phyloP scores from a whole-genome alignment of 2,329 filamentous ascomycete genomes.

The Pyrenophora graminea region DNA sequence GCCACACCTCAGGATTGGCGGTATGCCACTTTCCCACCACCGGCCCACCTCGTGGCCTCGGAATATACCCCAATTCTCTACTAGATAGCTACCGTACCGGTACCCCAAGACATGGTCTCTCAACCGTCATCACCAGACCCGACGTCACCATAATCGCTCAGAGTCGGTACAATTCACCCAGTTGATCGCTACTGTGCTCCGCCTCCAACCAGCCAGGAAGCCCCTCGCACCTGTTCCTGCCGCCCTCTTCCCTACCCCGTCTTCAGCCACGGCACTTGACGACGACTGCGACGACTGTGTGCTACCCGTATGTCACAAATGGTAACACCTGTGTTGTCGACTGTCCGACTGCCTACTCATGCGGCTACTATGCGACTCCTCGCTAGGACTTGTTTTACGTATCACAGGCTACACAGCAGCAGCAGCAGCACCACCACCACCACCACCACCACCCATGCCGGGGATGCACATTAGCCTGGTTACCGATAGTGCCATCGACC shows the following conservation, averaged over 20 bases:
- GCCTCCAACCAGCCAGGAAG: not conserved
- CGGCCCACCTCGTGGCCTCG: slow-evolving; percentile 28
- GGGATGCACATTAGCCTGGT: slow-evolving; percentile 16
- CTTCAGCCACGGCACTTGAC: slow-evolving; percentile 20
- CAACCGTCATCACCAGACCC: slow-evolving; percentile 19
- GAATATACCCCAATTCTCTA: slow-evolving; percentile 13
- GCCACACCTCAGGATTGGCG: slow-evolving; percentile 21
- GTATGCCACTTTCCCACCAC: slow-evolving; percentile 18
- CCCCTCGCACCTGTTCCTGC: slow-evolving; percentile 10
- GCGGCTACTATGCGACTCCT: slow-evolving; percentile 15
- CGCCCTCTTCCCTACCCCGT: slow-evolving; percentile 13
- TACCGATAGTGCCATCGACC: slow-evolving; percentile 16
- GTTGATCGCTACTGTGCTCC: slow-evolving; percentile 16
- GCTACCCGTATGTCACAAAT: slow-evolving; percentile 18
- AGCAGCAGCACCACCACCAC: not conserved
- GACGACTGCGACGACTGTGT: slow-evolving; percentile 14
- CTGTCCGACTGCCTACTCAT: slow-evolving; percentile 7
- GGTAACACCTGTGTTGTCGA: slow-evolving; percentile 13
- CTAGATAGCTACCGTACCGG: not conserved
- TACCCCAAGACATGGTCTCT: not conserved
- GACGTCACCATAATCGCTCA: not conserved
- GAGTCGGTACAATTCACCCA: not conserved
- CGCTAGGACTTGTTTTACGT: slow-evolving; percentile 20
- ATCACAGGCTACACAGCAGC: slow-evolving; percentile 14
- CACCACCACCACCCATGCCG: slow-evolving; percentile 10